phyloP scores from a whole-genome alignment of 2,329 filamentous ascomycete species.

The Colletotrichum sp. region DNA sequence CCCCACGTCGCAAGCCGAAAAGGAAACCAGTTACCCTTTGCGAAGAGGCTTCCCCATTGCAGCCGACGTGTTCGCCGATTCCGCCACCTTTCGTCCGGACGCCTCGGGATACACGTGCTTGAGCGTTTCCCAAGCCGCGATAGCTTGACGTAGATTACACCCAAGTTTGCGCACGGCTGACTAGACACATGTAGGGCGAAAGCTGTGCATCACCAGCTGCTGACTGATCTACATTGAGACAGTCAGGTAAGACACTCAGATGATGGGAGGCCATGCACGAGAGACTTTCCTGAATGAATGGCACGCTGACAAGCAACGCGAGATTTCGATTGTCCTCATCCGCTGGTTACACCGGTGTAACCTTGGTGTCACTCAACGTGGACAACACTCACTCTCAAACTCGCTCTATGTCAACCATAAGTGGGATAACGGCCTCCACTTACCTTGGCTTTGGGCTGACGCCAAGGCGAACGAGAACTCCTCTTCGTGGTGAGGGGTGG shows the following conservation, averaged over 20 bases:
- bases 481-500: neutral
- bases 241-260: neutral
- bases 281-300: neutral
- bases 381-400: neutral
- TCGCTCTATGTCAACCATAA: neutral
- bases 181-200: neutral
- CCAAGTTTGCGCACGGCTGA: neutral
- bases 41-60: neutral
- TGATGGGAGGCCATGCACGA: rapidly evolving
- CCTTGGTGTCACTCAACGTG: neutral
- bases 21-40: neutral
- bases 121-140: neutral
- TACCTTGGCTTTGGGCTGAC: neutral
- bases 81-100: neutral
- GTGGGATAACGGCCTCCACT: neutral
- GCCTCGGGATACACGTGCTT: neutral
- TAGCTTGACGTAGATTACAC: neutral
- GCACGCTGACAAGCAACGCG: neutral
- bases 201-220: neutral
- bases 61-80: neutral
- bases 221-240: neutral
- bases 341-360: neutral
- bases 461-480: neutral
- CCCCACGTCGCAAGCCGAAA: neutral
- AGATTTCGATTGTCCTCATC: neutral